Evolutionary conservation across 192 early-diverging fungal species (phyloP).

Genomic region (Podochytrium sp.): DNA sequence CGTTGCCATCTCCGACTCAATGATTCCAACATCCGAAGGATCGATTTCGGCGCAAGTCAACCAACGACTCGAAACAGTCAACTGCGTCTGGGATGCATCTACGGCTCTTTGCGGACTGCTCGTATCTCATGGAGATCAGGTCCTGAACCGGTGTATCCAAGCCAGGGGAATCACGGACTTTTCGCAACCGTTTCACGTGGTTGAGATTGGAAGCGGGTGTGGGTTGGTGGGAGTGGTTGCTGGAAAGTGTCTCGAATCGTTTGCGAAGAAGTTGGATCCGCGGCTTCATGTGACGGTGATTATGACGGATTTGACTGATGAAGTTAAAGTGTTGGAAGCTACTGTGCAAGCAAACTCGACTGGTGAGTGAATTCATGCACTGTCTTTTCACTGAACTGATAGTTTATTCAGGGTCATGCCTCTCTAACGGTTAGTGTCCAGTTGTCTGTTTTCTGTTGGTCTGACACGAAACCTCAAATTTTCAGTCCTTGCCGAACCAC

Average conservation of each 20-base stretch:
- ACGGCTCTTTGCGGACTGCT: constrained; percentile 8
- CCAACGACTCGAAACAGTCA: constrained; percentile 8
- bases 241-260: not conserved
- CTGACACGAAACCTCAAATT: too few relatives aligned
- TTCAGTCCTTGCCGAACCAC: not conserved
- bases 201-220: constrained; percentile 16
- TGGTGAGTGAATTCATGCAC: not conserved
- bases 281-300: not conserved
- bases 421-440: too few relatives aligned
- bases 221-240: constrained; percentile 8
- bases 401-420: not conserved
- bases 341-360: not conserved
- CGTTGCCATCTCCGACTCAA: too few relatives aligned
- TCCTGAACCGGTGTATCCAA: not conserved
- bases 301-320: constrained; percentile 11
- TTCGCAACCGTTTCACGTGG: not conserved
- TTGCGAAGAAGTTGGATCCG: not conserved
- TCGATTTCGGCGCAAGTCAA: too few relatives aligned
- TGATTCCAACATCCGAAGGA: too few relatives aligned
- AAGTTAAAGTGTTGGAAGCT: not conserved
- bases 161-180: not conserved
- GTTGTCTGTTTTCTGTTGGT: too few relatives aligned
- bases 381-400: not conserved
- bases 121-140: not conserved
- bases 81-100: constrained; percentile 7